These are phyloP conservation scores for Globisporangium nagaii DNA, from an alignment of 352 stramenopile species.

Conservation along the genomic window DNA sequence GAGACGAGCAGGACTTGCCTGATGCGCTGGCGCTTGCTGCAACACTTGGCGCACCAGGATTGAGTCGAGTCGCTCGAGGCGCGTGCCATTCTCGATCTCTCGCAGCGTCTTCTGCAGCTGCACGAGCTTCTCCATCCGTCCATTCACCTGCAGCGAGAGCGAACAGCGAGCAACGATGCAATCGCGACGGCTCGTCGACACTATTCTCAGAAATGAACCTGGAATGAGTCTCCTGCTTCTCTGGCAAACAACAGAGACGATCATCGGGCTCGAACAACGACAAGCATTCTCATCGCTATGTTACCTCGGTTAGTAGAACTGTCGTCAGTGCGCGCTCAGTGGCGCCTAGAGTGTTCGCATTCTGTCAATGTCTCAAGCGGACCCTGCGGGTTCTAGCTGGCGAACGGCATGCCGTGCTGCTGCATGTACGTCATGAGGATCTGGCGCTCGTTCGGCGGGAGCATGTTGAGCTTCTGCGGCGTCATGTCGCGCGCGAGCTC, in stretches of 20 bases:
- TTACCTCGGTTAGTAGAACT: too few species aligned
- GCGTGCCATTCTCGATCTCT: conserved; percentile 46
- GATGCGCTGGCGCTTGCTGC: conserved; percentile 12
- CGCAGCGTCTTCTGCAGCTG: conserved; percentile 44
- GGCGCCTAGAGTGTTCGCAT: too few species aligned
- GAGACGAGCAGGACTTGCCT: background rate
- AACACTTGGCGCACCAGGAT: conserved; percentile 50
- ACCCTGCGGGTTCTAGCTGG: too few species aligned
- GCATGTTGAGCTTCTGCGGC: conserved; percentile 72
- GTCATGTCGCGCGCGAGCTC: conserved; percentile 79
- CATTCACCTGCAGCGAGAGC: too few species aligned
- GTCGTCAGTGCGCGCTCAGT: too few species aligned
- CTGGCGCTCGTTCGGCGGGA: conserved; percentile 71
- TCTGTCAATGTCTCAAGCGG: too few species aligned
- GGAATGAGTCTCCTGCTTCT: too few species aligned
- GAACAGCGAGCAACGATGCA: too few species aligned
- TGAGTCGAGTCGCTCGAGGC: conserved; percentile 38
- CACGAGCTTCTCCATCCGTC: conserved; percentile 20
- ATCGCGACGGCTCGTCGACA: background rate
- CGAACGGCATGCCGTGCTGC: conserved; percentile 66
- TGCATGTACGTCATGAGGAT: conserved; percentile 80
- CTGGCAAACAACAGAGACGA: too few species aligned
- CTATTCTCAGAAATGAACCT: conserved; percentile 5
- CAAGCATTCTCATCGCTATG: too few species aligned
- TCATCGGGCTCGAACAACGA: too few species aligned